Base-by-base conservation (phyloP, 345 rosid species). In the Pistacia atlantica region DNA sequence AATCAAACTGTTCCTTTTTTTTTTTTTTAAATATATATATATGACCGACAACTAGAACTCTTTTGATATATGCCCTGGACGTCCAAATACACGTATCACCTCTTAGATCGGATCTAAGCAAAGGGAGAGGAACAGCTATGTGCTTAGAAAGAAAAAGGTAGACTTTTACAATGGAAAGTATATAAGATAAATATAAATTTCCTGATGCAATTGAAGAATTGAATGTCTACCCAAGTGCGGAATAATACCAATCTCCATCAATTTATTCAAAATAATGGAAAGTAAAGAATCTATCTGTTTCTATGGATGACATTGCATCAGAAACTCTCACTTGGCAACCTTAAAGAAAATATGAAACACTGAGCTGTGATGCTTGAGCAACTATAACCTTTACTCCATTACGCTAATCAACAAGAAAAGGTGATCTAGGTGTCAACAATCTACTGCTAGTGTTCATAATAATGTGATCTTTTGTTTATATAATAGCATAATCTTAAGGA, bases 231-330 rank as follows among this genome's bases (percentile, higher is more conserved):
- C 56, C 16, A 2, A 0, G 1, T 54, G 16, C 4, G 7, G 18
- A 54, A 12, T 54, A 5, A 54, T 54, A 18, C 57, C n/a, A 54
- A 16, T 54, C 57, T 54, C 57, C 31, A 17, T 59, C 42, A 12
- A 28, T 49, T 18, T 17, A 58, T 72, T 60, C 42, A 54, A 16
- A 12, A 7, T 3, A 69, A 63, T 16, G 17, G 66, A 59, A 38
- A 45, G 71, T 3, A 38, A 61, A 74, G 2, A 12, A 60, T 74
- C 59, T 54, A 33, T 14, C 69, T 69, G 45, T 69, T 31, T 69
- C 57, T 45, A 4, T 8, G 22, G 25, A 61, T 17, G 33, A 22
- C 9, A 70, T n/a, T 55, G 64, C 35, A 35, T 55, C 52, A 58
- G 66, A 69, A 70, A 35, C 38, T 69, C 31, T 57, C 54, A 69